These are phyloP conservation scores for Kodamaea suecica DNA, from an alignment of 1,139 yeast species.

Conservation along the genomic window DNA sequence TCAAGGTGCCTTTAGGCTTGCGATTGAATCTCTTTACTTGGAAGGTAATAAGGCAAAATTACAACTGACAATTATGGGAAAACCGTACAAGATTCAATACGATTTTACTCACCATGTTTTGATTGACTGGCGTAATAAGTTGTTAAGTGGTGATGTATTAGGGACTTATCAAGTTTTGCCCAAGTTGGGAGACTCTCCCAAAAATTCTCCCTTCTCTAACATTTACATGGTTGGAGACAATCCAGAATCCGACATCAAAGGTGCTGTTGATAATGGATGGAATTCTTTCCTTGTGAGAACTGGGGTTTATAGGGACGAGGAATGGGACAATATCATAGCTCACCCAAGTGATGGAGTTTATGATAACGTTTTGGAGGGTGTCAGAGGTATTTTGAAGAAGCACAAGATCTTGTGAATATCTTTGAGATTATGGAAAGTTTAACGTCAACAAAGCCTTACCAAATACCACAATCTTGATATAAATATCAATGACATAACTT, in stretches of 20 bases:
- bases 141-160: slow-evolving; percentile 21
- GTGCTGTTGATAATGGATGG: slow-evolving; percentile 90
- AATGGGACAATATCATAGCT: slow-evolving; percentile 39
- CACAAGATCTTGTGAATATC: neutral
- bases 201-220: slow-evolving; percentile 43
- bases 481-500: no score
- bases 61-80: slow-evolving; percentile 68
- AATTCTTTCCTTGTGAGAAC: slow-evolving; percentile 76
- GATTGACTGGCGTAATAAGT: slow-evolving; percentile 52
- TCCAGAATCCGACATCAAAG: slow-evolving; percentile 87
- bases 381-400: slow-evolving; percentile 13
- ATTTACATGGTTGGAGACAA: slow-evolving; percentile 97
- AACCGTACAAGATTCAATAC: slow-evolving; percentile 78
- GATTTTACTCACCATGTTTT: slow-evolving; percentile 78
- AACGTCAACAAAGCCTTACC: no score
- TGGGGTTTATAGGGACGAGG: slow-evolving; percentile 80
- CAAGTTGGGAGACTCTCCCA: slow-evolving; percentile 34
- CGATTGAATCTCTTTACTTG: slow-evolving; percentile 60
- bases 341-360: slow-evolving; percentile 49
- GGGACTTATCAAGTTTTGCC: slow-evolving; percentile 34
- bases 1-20: slow-evolving; percentile 81
- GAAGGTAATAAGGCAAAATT: slow-evolving; percentile 55
- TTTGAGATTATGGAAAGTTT: neutral
- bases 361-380: slow-evolving; percentile 48
- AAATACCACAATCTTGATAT: no score